These are phyloP conservation scores for Leccinum holopus DNA, from an alignment of 1,284 basidiomycete species.

Conservation along the genomic window DNA sequence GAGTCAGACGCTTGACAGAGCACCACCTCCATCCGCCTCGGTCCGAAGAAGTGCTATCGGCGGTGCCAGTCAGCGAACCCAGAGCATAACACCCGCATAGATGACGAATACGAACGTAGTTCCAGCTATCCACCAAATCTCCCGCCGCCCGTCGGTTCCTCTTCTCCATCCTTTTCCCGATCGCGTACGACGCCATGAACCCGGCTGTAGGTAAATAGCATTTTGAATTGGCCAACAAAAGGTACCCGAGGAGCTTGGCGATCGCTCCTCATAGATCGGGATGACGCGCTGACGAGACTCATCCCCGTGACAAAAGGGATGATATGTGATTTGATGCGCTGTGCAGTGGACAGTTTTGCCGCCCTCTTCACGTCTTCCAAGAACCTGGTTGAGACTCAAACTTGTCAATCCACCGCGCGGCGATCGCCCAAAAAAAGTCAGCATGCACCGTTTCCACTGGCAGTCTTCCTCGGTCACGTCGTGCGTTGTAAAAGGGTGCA, in stretches of 20 bases:
- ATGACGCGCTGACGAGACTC: constrained; percentile 20
- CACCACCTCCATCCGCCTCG: constrained; percentile 31
- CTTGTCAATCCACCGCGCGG: background rate
- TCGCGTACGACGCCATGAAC: constrained; percentile 21
- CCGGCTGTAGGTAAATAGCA: constrained; percentile 15
- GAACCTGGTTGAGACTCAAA: constrained; percentile 10
- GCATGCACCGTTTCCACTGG: constrained; percentile 28
- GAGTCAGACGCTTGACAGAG: constrained; percentile 31
- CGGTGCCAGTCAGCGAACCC: background rate
- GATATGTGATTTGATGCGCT: constrained; percentile 32
- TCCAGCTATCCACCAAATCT: constrained; percentile 35
- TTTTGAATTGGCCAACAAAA: background rate
- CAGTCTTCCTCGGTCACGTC: constrained; percentile 34
- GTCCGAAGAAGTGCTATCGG: constrained; percentile 33
- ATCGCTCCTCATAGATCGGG: background rate
- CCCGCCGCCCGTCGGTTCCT: constrained; percentile 31
- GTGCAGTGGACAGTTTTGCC: constrained; percentile 20
- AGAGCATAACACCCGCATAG: background rate
- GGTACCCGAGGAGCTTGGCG: background rate
- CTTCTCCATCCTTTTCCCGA: constrained; percentile 28
- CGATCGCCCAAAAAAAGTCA: background rate
- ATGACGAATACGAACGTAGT: constrained; percentile 29
- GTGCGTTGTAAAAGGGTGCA: constrained; percentile 34
- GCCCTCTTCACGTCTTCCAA: constrained; percentile 29
- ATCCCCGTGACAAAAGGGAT: constrained; percentile 23